phyloP scores from a whole-genome alignment of 305 asterid genomes.

The Ruellia speciosa region DNA sequence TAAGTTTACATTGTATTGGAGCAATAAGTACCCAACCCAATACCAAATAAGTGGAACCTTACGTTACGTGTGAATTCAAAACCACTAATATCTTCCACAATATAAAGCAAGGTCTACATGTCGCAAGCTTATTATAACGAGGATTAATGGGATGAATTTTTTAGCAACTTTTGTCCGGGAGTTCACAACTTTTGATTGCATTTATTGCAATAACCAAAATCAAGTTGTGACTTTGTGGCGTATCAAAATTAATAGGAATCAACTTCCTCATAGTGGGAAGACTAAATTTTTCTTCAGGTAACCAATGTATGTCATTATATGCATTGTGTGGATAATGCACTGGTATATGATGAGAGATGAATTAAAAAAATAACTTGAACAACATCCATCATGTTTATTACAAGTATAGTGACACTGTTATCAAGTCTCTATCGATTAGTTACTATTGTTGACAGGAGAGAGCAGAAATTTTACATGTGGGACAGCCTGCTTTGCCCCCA shows the following conservation, averaged over 20 bases:
- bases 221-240: conserved; percentile 10
- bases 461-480: not conserved
- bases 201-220: conserved; percentile 19
- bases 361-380: too few relatives aligned
- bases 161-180: conserved; percentile 1
- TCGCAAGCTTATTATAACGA: conserved; percentile 8
- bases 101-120: conserved; percentile 16
- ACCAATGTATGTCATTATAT: conserved; percentile 1
- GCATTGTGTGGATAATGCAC: not conserved
- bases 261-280: conserved; percentile 9
- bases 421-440: not conserved
- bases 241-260: conserved; percentile 5
- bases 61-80: conserved; percentile 16
- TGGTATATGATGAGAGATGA: too few relatives aligned
- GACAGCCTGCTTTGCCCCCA: conserved; percentile 12
- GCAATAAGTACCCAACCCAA: conserved; percentile 3
- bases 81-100: conserved; percentile 23
- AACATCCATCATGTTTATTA: too few relatives aligned
- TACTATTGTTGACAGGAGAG: too few relatives aligned
- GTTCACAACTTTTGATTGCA: conserved; percentile 14
- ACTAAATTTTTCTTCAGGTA: conserved; percentile 11
- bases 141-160: not conserved
- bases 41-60: conserved; percentile 24
- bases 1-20: conserved; percentile 10
- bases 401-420: not conserved